Evolutionary conservation across 2,329 filamentous ascomycete species (phyloP).

Genomic region (Penicillium expansum): DNA sequence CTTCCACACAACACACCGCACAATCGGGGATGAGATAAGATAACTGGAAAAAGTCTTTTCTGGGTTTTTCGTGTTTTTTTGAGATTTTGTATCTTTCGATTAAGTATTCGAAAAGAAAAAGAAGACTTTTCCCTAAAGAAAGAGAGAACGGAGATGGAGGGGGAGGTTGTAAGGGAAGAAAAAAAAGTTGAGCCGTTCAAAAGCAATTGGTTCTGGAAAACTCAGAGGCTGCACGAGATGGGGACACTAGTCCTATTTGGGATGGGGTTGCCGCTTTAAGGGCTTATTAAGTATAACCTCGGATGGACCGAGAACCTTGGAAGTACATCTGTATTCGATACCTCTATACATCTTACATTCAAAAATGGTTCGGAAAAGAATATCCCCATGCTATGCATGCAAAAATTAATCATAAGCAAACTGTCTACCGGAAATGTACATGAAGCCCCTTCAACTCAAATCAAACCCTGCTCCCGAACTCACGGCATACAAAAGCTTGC

Average conservation of each 20-base stretch:
- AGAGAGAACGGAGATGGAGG: slow-evolving; percentile 23
- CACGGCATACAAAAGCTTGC: slow-evolving; percentile 86
- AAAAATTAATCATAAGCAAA: not conserved
- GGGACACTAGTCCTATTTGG: slow-evolving; percentile 24
- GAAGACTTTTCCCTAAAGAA: slow-evolving; percentile 28
- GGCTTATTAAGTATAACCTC: slow-evolving; percentile 13
- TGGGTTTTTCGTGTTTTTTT: slow-evolving; percentile 45
- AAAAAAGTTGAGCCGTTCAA: slow-evolving; percentile 27
- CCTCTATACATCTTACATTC: too few species aligned
- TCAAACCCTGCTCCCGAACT: slow-evolving; percentile 92
- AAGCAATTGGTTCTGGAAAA: slow-evolving; percentile 34
- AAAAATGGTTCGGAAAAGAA: too few species aligned
- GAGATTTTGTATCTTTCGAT: slow-evolving; percentile 33
- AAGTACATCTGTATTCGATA: too few species aligned
- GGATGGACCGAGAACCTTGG: not conserved
- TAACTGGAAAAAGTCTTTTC: slow-evolving; percentile 29
- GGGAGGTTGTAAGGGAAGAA: slow-evolving; percentile 22
- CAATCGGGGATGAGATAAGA: slow-evolving; percentile 32
- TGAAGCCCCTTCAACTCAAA: slow-evolving; percentile 44
- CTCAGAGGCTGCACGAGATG: slow-evolving; percentile 28
- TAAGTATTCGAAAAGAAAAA: slow-evolving; percentile 33
- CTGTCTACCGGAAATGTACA: slow-evolving; percentile 8
- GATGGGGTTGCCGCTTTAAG: slow-evolving; percentile 20
- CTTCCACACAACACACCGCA: slow-evolving; percentile 35
- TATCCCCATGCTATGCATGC: slow-evolving; percentile 34